phyloP scores from a whole-genome alignment of 768 basidiomycete genomes.

The Lactarius sanguifluus region DNA sequence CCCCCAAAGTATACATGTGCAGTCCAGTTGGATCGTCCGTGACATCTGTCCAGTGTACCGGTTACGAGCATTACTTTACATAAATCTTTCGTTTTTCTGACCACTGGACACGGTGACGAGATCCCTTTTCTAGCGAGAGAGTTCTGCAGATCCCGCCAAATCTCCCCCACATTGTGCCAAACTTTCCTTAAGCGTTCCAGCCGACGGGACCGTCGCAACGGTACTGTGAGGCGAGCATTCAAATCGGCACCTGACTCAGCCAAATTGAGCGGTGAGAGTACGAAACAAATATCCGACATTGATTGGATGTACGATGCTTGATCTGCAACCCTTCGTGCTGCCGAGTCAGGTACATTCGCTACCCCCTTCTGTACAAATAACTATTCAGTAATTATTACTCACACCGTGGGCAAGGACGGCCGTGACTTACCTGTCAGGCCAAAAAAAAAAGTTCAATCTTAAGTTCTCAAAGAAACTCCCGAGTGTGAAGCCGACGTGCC shows the following conservation, averaged over 20 bases:
- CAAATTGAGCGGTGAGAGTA: conserved; percentile 20
- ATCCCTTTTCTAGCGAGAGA: conserved; percentile 13
- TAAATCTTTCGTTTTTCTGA: background rate
- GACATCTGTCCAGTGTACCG: conserved; percentile 6
- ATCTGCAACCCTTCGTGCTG: conserved; percentile 16
- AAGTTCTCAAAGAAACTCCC: background rate
- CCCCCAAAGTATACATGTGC: conserved; percentile 11
- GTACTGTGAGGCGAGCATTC: background rate
- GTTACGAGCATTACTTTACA: conserved; percentile 7
- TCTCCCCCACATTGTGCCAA: conserved; percentile 8
- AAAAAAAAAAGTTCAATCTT: background rate
- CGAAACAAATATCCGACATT: conserved; percentile 21
- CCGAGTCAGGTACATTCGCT: conserved; percentile 1
- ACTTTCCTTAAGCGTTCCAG: conserved; percentile 14
- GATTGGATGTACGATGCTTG: conserved; percentile 22
- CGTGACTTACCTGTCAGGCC: conserved; percentile 8
- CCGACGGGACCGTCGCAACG: conserved; percentile 12
- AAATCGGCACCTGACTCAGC: conserved; percentile 15
- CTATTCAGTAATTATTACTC: background rate
- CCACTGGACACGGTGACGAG: conserved; percentile 10
- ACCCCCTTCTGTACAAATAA: conserved; percentile 1
- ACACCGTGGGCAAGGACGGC: background rate
- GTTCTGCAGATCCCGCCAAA: conserved; percentile 25
- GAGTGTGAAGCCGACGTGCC: background rate
- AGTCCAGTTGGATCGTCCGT: conserved; percentile 4